Percentiles rank a stretch among this genome's conserved stretches.
Conservation (phyloP, 1,139 yeast genomes). For the Kodamaea ohmeri region DNA sequence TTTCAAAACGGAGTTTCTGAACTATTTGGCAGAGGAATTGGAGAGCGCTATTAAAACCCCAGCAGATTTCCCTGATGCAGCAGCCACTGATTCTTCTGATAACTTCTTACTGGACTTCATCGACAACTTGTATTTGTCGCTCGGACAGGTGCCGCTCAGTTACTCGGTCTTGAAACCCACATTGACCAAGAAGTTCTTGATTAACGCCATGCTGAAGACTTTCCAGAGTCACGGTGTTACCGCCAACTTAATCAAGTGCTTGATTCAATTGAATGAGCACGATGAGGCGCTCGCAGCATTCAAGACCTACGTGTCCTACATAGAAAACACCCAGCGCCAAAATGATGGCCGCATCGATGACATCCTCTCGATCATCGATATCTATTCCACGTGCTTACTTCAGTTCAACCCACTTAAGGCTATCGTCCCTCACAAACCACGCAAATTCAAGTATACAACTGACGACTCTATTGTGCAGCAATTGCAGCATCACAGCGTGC, state of each 20-base stretch:
- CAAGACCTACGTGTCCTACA: slow-evolving; percentile 35
- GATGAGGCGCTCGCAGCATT: slow-evolving; percentile 48
- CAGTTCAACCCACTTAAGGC: slow-evolving; percentile 40
- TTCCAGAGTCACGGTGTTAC: slow-evolving; percentile 40
- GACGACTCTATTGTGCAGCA: slow-evolving; percentile 21
- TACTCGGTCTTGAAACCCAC: slow-evolving; percentile 25
- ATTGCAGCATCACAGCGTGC: slow-evolving; percentile 20
- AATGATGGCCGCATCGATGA: slow-evolving; percentile 33
- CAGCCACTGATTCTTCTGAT: slow-evolving; percentile 17
- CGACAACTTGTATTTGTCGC: slow-evolving; percentile 34
- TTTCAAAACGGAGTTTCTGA: slow-evolving; percentile 33
- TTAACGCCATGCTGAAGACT: slow-evolving; percentile 32
- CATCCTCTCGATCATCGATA: slow-evolving; percentile 36
- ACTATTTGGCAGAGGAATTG: slow-evolving; percentile 26
- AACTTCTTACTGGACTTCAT: slow-evolving; percentile 26
- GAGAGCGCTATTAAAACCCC: slow-evolving; percentile 21
- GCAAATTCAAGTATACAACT: slow-evolving; percentile 29
- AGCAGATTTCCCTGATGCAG: slow-evolving; percentile 36
- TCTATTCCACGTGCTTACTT: slow-evolving; percentile 34
- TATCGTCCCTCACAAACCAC: slow-evolving; percentile 17
- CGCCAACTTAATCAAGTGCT: slow-evolving; percentile 31
- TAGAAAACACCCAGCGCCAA: slow-evolving; percentile 36
- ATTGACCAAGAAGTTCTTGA: slow-evolving; percentile 32
- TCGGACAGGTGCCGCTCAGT: slow-evolving; percentile 25
- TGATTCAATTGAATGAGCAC: slow-evolving; percentile 36